phyloP scores from a whole-genome alignment of 257 asterid genomes.

The Verbena officinalis region DNA sequence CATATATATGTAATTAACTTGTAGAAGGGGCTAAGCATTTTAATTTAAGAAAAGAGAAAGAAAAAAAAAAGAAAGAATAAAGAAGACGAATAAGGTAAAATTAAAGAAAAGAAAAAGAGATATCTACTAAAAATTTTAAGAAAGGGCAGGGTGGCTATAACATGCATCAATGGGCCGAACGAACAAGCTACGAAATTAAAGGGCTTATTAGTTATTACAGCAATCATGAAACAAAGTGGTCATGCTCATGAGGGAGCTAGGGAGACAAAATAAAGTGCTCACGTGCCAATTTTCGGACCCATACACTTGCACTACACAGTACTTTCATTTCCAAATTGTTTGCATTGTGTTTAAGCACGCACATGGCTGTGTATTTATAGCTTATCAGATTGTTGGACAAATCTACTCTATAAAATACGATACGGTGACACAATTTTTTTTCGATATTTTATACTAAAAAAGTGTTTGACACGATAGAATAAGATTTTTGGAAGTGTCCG shows the following conservation, averaged over 20 bases:
- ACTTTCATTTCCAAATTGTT: background rate
- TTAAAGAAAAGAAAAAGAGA: no score
- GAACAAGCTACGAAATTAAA: no score
- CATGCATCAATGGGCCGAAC: background rate
- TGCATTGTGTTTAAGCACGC: background rate
- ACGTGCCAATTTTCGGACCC: conserved; percentile 22
- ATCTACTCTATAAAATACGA: no score
- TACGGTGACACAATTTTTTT: no score
- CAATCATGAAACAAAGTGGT: background rate
- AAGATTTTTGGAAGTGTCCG: no score
- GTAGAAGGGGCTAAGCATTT: conserved; percentile 29
- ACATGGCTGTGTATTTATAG: no score
- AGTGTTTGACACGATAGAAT: no score
- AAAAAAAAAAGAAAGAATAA: background rate
- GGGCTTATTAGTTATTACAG: no score
- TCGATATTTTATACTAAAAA: no score
- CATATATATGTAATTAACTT: conserved; percentile 20
- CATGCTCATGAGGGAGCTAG: conserved; percentile 25
- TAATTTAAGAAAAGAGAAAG: background rate
- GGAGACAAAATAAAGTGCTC: conserved; percentile 38
- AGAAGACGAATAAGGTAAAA: conserved; percentile 15
- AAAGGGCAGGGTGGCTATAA: no score
- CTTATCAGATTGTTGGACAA: no score
- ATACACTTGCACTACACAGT: background rate
- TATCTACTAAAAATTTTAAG: no score